Base-by-base conservation (phyloP, 176 grass and related monocot genomes). In the Triticum turgidum region DNA sequence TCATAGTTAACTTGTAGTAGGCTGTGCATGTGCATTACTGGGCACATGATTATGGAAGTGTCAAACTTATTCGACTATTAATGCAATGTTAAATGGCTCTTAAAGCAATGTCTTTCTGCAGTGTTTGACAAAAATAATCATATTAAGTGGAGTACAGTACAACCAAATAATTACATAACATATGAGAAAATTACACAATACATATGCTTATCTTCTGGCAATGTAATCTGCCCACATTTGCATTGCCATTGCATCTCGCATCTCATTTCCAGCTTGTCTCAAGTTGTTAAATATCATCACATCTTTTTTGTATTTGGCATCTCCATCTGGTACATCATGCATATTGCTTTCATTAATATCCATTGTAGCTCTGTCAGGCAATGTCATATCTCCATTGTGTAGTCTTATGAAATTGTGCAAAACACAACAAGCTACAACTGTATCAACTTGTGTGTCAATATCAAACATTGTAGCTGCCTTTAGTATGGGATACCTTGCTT, bases 171-270 rank as follows among this genome's bases (percentile, higher is more conserved):
- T 20, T 21, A 59, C 18, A 59, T 59, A 21, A 21, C 45, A 21
- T 21, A 59, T 21, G 54, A 7, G 54, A 20, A 59, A 59, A 21
- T 21, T 21, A 59, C 54, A 59, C 18, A 59, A 20, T 59, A 59
- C 54, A 59, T 59, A 59, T 59, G 15, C 17, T 59, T 59, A 59
- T 80, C 61, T 9, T 66, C 78, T 80, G 12, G 82, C 15, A 61
- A 20, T 65, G 30, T 81, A 82, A 65, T 87, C 77, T 0, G 42
- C 33, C 76, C 85, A 87, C 85, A 87, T 87, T 41, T 65, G 42
- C 38, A 81, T 87, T 41, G 21, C 77, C 65, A 49, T 82, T 7
- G 38, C 38, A 39, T 39, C 38, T 39, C 38, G 38, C 38, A 39
- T 39, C 6, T 8, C 38, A 39, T 9, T 39, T 39, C 38, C 7